phyloP scores from a whole-genome alignment of 148 eudicot species.

The Tetragonia tetragonoides region DNA sequence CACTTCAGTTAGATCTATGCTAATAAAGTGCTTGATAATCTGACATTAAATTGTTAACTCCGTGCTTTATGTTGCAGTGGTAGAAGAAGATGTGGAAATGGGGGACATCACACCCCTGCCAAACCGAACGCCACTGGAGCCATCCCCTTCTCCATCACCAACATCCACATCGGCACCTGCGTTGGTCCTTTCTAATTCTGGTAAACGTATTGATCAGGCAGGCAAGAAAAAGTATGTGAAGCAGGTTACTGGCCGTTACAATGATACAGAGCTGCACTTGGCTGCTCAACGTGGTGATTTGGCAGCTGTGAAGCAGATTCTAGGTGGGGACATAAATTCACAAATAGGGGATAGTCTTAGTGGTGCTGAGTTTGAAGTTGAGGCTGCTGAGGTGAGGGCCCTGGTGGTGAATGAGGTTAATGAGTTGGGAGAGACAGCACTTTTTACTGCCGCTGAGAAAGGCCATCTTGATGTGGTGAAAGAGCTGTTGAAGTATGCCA shows the following conservation, averaged over 20 bases:
- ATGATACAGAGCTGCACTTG: constrained; percentile 81
- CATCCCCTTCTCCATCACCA: constrained; percentile 73
- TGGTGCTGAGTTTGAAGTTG: constrained; percentile 65
- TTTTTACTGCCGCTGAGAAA: constrained; percentile 67
- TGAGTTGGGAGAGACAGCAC: constrained; percentile 74
- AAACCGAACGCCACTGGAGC: constrained; percentile 29
- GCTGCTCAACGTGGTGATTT: constrained; percentile 86
- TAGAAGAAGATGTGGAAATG: constrained; percentile 42
- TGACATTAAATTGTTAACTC: constrained; percentile 4
- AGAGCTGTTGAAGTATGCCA: constrained; percentile 69
- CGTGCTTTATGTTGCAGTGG: constrained; percentile 19
- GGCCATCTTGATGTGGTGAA: constrained; percentile 75
- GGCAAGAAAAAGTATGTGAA: constrained; percentile 87
- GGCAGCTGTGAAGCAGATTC: constrained; percentile 62
- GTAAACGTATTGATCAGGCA: constrained; percentile 78
- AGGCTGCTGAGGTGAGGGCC: constrained; percentile 66
- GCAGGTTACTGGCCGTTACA: constrained; percentile 85
- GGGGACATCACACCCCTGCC: constrained; percentile 34
- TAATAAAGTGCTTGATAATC: background rate
- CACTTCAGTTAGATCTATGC: background rate
- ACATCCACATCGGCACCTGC: constrained; percentile 67
- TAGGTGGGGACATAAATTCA: constrained; percentile 50
- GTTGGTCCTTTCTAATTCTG: constrained; percentile 73
- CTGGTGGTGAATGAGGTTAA: constrained; percentile 76
- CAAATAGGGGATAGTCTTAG: constrained; percentile 65